Conservation (phyloP, 225 moss, liverwort and hornwort genomes). For the Bryoerythrophyllum caledonicum region DNA sequence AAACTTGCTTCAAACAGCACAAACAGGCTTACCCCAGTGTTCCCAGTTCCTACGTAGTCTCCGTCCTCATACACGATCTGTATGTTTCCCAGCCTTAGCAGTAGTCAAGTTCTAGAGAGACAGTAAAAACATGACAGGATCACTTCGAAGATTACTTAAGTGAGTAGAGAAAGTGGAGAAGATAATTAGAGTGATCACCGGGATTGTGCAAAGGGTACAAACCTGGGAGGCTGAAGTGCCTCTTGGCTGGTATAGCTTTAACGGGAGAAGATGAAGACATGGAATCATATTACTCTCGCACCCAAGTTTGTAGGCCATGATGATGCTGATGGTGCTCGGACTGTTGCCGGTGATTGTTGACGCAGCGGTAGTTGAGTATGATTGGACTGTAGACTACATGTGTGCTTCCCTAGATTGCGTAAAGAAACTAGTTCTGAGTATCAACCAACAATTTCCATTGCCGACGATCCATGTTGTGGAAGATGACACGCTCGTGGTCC, state of each 20-base stretch:
- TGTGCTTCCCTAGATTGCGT: conserved; percentile 34
- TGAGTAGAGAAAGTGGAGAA: background rate
- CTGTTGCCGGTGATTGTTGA: background rate
- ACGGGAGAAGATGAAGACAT: conserved; percentile 8
- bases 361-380: conserved; percentile 24
- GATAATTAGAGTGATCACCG: background rate
- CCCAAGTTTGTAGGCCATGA: background rate
- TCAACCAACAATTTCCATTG: conserved; percentile 34
- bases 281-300: too few species aligned
- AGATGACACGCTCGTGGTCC: conserved; percentile 45
- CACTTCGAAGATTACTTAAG: background rate
- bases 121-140: background rate
- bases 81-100: background rate
- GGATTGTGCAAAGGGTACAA: background rate
- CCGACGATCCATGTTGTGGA: conserved; percentile 36
- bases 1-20: conserved; percentile 7
- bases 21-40: conserved; percentile 1
- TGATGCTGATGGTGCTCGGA: background rate
- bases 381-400: conserved; percentile 34
- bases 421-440: conserved; percentile 21
- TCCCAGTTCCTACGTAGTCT: conserved; percentile 11
- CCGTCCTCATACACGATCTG: conserved; percentile 13
- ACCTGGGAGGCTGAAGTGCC: background rate
- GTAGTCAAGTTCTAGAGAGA: background rate
- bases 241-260: conserved; percentile 1